phyloP scores from a whole-genome alignment of 768 basidiomycete species.

The Hirschioporus abietinus region DNA sequence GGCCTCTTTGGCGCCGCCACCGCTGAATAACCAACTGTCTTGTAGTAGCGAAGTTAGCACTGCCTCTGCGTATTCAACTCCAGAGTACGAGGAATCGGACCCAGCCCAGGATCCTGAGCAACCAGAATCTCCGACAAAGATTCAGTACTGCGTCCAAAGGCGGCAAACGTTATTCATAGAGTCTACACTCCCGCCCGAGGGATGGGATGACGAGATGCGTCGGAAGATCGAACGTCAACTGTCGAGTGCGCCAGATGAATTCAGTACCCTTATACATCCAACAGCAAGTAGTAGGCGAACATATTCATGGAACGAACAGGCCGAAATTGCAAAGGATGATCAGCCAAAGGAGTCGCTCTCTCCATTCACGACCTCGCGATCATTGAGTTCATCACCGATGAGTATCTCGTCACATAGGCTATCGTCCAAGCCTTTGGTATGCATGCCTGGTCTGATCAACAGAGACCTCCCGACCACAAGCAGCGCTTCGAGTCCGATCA shows the following conservation, averaged over 20 bases:
- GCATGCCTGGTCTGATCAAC: not conserved
- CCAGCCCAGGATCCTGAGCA: not conserved
- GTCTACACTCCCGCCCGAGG: constrained; percentile 1
- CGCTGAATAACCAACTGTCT: not conserved
- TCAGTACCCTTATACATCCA: not conserved
- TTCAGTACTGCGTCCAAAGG: constrained; percentile 1
- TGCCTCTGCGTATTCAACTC: not conserved
- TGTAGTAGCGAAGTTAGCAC: not conserved
- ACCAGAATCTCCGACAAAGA: not conserved
- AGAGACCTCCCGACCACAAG: not conserved
- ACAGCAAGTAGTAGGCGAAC: not conserved
- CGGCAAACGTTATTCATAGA: not conserved
- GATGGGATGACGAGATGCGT: not conserved
- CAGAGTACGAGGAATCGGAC: not conserved
- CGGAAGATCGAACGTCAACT: not conserved
- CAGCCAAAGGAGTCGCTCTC: not conserved
- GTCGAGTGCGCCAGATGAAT: not conserved
- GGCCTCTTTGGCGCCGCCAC: not conserved
- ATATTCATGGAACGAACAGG: not conserved
- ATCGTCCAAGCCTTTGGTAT: not conserved
- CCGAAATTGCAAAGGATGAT: not conserved
- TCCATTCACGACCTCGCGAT: not conserved
- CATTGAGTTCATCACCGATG: not conserved
- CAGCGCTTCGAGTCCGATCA: not conserved
- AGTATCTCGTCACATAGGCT: not conserved